Base-by-base conservation (phyloP, 2,329 filamentous ascomycete genomes). In the Beauveria brongniartii region DNA sequence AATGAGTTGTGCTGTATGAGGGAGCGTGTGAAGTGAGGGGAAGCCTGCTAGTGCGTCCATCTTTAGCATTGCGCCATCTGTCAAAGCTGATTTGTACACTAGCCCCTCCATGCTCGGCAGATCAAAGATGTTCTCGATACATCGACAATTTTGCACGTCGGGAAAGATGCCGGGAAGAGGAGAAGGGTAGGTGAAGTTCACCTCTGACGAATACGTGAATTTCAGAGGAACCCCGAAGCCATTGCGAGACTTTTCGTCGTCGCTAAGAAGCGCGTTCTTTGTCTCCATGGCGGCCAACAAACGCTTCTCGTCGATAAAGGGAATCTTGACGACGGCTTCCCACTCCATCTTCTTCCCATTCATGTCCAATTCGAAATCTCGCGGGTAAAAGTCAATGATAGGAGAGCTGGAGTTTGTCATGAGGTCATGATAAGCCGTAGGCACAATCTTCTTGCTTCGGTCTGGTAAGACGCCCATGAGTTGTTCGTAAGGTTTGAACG, bases 301-400 rank as follows among this genome's bases (percentile, higher is more conserved):
- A 28, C 94, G 85, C 68, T 88, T 85, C 73, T 99, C 93, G 62
- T 99, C 91, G 65, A 99, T 99, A 75, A 99, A 99, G 0, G 94
- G 94, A 69, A 99, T 99, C 75, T 97, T 99, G 65, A 99, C 92
- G 43, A 99, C 93, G 30, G 94, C 94, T 72, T 99, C 94, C 94
- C 94, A 99, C 65, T 99, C 95, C 89, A 96, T 95, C 78, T 96
- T 99, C 79, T 99, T 99, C 63, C 94, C 95, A 68, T 99, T 97
- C 94, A 99, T 97, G 72, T 99, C 95, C 46, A 99, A 81, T 66
- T 95, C 91, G 69, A 99, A 99, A 68, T 99, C 94, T 67, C 93
- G 85, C 2, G 94, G 94, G 69, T 99, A 99, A 72, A 99, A 99
- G 71, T 99, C 94, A 69, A 96, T 89, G 72, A 99, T 99, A 2